Conservation (phyloP, 1,284 basidiomycete genomes). For the Ganoderma sinense region DNA sequence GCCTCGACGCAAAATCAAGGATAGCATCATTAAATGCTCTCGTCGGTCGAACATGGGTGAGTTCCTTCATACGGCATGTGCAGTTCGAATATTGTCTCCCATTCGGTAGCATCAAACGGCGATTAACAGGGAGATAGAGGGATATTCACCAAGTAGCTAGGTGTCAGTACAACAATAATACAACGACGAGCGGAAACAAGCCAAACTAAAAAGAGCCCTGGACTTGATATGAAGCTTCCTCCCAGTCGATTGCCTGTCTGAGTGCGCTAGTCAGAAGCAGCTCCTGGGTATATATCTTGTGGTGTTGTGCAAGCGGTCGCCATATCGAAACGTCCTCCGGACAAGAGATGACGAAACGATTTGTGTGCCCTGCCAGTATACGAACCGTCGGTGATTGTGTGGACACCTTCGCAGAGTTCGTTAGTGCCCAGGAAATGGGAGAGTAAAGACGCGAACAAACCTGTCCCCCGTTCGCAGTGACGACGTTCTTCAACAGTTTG, state of each 20-base stretch:
- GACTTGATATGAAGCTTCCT: slow-evolving; percentile 44
- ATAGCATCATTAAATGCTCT: no score
- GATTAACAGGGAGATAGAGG: not conserved
- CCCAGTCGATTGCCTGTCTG: slow-evolving; percentile 72
- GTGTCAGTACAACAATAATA: not conserved
- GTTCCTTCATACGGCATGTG: no score
- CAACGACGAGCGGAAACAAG: not conserved
- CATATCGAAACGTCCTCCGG: slow-evolving; percentile 66
- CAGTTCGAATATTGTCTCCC: not conserved
- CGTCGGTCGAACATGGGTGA: no score
- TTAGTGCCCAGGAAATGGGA: not conserved
- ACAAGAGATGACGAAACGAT: slow-evolving; percentile 70
- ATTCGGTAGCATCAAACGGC: not conserved
- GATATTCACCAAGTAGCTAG: not conserved
- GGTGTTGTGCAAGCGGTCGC: slow-evolving; percentile 58
- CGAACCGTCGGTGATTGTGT: slow-evolving; percentile 61
- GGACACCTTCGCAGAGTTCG: slow-evolving; percentile 44
- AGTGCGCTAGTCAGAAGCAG: slow-evolving; percentile 69
- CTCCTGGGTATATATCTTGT: slow-evolving; percentile 72
- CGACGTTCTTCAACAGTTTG: slow-evolving; percentile 69
- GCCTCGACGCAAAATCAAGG: no score
- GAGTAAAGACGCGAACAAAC: slow-evolving; percentile 45
- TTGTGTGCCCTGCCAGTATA: slow-evolving; percentile 55
- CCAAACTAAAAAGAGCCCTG: slow-evolving; percentile 23
- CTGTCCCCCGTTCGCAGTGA: slow-evolving; percentile 72